Base-by-base conservation (phyloP, 768 basidiomycete species). In the Boletus patriciae region DNA sequence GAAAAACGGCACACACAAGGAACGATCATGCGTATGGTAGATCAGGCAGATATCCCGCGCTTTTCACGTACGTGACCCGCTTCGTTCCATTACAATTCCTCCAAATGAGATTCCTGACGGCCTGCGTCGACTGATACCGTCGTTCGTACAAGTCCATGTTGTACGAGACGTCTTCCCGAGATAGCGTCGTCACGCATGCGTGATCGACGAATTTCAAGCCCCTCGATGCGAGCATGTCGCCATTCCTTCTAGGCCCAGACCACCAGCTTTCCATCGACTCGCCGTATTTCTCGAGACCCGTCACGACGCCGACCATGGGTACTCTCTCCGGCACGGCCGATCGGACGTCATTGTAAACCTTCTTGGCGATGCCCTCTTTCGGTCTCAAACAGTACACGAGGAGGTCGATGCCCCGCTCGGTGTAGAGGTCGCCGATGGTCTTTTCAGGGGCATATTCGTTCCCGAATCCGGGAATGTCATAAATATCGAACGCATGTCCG, bases 121-220 rank as follows among this genome's bases (percentile, higher is more conserved):
- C 61, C 59, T 67, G 66, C 40, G 65, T 62, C 23, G 67, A 64
- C 45, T 63, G 57, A 53, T 68, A 67, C 54, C 72, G 68, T 21
- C 69, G 65, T 46, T 63, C 68, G 61, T 72, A 68, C 59, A 73
- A 65, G 21, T 66, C 67, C 61, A 69, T 67, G 57, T 70, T 71
- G 60, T 69, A 69, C 54, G 65, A 67, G 29, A 69, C 69, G 46
- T 70, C 69, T 53, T 70, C 69, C 2, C 64, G 57, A 21, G 69
- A 69, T 46, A 71, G 52, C 23, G 76, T 74, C 34, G 77, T 78
- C 62, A 79, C 69, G 62, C 79, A 80, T 1, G 75, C 79, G 43
- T 76, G 71, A 11, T 73, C 77, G 33, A 61, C 62, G 25, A 77
- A 77, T 11, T 64, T 58, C 60, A 80, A 72, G 16, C 69, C 68